Evolutionary conservation across 192 early-diverging fungal genomes (phyloP).

Genomic region (Coemansia aciculifera): DNA sequence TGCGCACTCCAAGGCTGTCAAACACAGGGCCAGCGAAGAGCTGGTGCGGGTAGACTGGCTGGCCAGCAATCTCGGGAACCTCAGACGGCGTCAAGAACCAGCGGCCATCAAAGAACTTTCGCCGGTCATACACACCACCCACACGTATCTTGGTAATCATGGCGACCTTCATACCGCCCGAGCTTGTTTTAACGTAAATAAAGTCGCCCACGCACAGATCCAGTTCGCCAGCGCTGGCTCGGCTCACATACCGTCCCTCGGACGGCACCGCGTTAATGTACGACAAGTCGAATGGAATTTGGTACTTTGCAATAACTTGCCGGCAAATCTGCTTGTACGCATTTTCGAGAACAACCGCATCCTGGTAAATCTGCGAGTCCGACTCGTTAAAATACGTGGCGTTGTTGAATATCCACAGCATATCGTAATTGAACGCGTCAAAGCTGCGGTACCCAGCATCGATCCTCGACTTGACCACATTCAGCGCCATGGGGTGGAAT

Average conservation of each 20-base stretch:
- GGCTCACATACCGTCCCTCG: conserved; percentile 47
- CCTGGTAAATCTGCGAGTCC: conserved; percentile 79
- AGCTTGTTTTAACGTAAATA: conserved; percentile 36
- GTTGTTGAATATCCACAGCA: conserved; percentile 84
- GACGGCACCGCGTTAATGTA: conserved; percentile 34
- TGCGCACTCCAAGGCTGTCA: conserved; percentile 43
- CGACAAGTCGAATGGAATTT: conserved; percentile 48
- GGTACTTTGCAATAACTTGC: conserved; percentile 28
- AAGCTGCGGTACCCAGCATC: conserved; percentile 65
- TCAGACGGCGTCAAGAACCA: conserved; percentile 53
- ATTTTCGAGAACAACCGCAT: conserved; percentile 59
- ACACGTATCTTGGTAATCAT: conserved; percentile 50
- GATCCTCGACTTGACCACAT: conserved; percentile 61
- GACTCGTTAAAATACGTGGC: conserved; percentile 89
- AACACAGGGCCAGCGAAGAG: conserved; percentile 43
- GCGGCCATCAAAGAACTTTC: conserved; percentile 52
- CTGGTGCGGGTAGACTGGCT: conserved; percentile 52
- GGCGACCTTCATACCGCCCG: conserved; percentile 30
- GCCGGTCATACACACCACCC: conserved; percentile 36
- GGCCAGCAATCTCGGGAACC: conserved; percentile 46
- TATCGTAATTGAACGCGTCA: conserved; percentile 76
- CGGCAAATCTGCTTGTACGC: conserved; percentile 43
- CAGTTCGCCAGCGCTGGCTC: conserved; percentile 38
- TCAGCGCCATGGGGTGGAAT: conserved; percentile 71
- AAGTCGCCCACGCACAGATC: conserved; percentile 54